A percentile compares a stretch with the other conserved stretches of the same genome.
These are phyloP conservation scores for Cryptococcus depauperatus DNA, from an alignment of 1,284 basidiomycete genomes.

Conservation along the genomic window DNA sequence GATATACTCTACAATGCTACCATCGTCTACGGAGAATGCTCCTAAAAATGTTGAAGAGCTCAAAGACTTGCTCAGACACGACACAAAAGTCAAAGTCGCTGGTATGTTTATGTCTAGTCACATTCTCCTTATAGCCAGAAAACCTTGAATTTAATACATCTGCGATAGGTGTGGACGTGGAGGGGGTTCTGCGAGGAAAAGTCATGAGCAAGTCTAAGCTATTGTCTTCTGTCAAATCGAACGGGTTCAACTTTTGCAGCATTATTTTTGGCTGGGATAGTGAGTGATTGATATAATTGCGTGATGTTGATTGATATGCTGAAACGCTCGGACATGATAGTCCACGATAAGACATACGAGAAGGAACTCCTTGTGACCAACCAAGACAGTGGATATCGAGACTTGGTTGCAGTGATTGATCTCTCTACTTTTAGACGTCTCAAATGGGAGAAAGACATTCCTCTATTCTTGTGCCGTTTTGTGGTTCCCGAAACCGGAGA, in stretches of 20 bases:
- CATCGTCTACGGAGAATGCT: slow-evolving; percentile 47
- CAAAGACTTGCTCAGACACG: slow-evolving; percentile 52
- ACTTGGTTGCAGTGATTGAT: slow-evolving; percentile 76
- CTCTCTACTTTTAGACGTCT: slow-evolving; percentile 75
- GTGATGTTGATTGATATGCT: too few relatives aligned
- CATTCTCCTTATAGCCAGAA: not conserved
- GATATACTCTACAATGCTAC: slow-evolving; percentile 17
- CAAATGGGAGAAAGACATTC: slow-evolving; percentile 84
- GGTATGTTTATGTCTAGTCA: slow-evolving; percentile 46
- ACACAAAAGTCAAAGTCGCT: slow-evolving; percentile 86
- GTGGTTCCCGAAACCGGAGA: slow-evolving; percentile 70
- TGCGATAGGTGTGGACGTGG: slow-evolving; percentile 54
- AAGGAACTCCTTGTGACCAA: slow-evolving; percentile 84
- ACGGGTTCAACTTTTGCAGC: slow-evolving; percentile 86
- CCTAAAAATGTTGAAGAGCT: slow-evolving; percentile 58
- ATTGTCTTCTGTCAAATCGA: slow-evolving; percentile 67
- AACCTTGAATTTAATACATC: not conserved
- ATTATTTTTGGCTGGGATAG: slow-evolving; percentile 59
- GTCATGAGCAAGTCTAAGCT: slow-evolving; percentile 94
- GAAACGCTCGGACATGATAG: slow-evolving; percentile 11
- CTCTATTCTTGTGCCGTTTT: slow-evolving; percentile 89
- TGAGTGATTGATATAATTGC: slow-evolving; percentile 12
- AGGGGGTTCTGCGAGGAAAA: slow-evolving; percentile 89
- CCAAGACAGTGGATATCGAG: slow-evolving; percentile 80
- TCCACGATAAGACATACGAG: slow-evolving; percentile 71